Evolutionary conservation across 768 basidiomycete species (phyloP).

Genomic region (Rhizopogon vulgaris): DNA sequence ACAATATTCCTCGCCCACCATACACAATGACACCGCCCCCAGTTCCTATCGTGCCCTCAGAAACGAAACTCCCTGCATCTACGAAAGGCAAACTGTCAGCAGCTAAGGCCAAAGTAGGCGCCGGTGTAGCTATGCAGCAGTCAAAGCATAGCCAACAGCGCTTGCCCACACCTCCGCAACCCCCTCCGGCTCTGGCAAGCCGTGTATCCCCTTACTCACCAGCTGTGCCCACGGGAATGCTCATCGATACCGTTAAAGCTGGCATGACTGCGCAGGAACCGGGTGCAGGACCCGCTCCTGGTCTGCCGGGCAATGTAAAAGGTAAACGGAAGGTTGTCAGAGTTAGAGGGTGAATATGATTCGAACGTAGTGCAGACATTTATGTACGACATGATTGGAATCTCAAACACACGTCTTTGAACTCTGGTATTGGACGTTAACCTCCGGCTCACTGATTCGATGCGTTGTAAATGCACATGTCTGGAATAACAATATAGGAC

Average conservation of each 20-base stretch:
- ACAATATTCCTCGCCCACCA: constrained; percentile 60
- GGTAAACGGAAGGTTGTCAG: constrained; percentile 79
- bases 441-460: neutral
- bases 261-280: constrained; percentile 69
- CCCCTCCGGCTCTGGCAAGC: constrained; percentile 63
- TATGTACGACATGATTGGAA: neutral
- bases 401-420: neutral
- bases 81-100: constrained; percentile 46
- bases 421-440: neutral
- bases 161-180: constrained; percentile 71
- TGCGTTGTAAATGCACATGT: no score
- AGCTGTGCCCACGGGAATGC: constrained; percentile 65
- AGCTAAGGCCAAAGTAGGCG: constrained; percentile 39
- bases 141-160: constrained; percentile 33
- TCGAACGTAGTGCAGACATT: neutral
- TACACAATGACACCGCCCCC: constrained; percentile 36
- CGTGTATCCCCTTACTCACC: constrained; percentile 81
- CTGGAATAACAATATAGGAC: no score
- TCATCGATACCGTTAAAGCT: constrained; percentile 80
- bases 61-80: constrained; percentile 25
- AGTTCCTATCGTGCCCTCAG: constrained; percentile 21
- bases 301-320: constrained; percentile 39
- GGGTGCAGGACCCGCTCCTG: constrained; percentile 30
- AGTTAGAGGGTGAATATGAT: constrained; percentile 46
- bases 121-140: constrained; percentile 20